Conservation (phyloP, 2,329 filamentous ascomycete species). For the Lizonia empirigonia region DNA sequence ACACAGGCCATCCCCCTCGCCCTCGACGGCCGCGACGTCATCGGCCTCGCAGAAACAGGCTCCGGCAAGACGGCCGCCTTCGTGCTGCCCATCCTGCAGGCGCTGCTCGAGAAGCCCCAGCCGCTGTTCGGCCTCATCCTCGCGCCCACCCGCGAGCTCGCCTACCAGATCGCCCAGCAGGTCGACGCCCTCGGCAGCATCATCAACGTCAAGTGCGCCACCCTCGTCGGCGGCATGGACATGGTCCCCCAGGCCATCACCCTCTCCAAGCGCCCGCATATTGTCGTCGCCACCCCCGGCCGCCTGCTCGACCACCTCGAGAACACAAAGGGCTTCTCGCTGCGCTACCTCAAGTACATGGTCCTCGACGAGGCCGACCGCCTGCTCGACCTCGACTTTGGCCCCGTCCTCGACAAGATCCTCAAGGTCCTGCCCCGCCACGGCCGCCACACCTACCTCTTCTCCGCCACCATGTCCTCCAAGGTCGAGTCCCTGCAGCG, state of each 20-base stretch:
- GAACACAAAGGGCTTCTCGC: slow-evolving; percentile 93
- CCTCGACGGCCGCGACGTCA: slow-evolving; percentile 80
- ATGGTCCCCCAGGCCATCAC: slow-evolving; percentile 93
- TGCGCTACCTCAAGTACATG: slow-evolving; percentile 80
- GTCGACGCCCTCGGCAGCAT: slow-evolving; percentile 87
- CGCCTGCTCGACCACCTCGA: slow-evolving; percentile 89
- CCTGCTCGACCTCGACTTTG: slow-evolving; percentile 91
- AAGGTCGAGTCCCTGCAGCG: slow-evolving; percentile 93
- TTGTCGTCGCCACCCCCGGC: slow-evolving; percentile 93
- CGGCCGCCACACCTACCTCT: slow-evolving; percentile 71
- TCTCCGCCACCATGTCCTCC: slow-evolving; percentile 91
- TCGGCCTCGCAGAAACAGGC: slow-evolving; percentile 93
- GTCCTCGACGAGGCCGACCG: slow-evolving; percentile 96
- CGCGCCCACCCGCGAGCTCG: slow-evolving; percentile 90
- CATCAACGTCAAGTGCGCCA: slow-evolving; percentile 84
- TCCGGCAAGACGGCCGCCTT: slow-evolving; percentile 97
- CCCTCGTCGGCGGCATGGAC: slow-evolving; percentile 92
- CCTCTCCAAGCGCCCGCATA: slow-evolving; percentile 92
- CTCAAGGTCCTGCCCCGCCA: slow-evolving; percentile 77
- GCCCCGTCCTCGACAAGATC: slow-evolving; percentile 89
- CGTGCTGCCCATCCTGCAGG: slow-evolving; percentile 86
- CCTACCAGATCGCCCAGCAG: slow-evolving; percentile 84
- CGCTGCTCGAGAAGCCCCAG: slow-evolving; percentile 85
- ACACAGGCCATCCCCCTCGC: slow-evolving; percentile 81
- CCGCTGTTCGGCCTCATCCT: slow-evolving; percentile 87